Evolutionary conservation across 345 rosid species (phyloP).

Genomic region (Hibiscus trionum): DNA sequence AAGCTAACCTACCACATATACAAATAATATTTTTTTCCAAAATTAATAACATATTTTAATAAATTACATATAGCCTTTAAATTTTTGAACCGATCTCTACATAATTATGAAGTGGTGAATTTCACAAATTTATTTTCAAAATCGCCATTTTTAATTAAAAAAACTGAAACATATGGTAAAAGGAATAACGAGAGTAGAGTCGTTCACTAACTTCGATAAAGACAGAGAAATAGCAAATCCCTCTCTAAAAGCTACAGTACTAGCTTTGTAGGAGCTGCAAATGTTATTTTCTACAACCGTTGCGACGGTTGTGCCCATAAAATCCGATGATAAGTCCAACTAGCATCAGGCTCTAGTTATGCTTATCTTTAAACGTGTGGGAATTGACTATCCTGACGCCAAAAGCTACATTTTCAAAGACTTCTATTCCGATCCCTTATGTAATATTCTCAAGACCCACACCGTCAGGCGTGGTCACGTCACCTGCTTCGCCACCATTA

Average conservation of each 20-base stretch:
- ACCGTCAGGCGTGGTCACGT: conserved; percentile 45
- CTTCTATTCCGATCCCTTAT: conserved; percentile 39
- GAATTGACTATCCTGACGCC: conserved; percentile 12
- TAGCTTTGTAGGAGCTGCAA: neutral
- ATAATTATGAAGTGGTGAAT: too few species aligned
- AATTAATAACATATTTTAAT: too few species aligned
- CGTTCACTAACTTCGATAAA: too few species aligned
- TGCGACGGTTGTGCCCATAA: neutral
- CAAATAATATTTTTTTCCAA: too few species aligned
- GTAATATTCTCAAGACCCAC: conserved; percentile 31
- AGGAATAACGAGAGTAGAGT: too few species aligned
- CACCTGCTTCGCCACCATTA: conserved; percentile 47
- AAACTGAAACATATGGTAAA: too few species aligned
- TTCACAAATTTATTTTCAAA: too few species aligned
- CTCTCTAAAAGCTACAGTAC: neutral
- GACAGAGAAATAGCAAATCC: neutral
- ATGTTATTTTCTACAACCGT: conserved; percentile 13
- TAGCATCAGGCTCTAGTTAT: neutral
- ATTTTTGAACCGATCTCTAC: too few species aligned
- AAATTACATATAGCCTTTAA: too few species aligned
- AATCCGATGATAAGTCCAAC: conserved; percentile 21
- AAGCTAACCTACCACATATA: too few species aligned
- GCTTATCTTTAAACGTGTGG: conserved; percentile 17
- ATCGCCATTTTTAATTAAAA: too few species aligned
- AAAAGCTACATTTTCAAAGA: conserved; percentile 24